Conservation (phyloP, 768 basidiomycete genomes). For the Naganishia randhawae region DNA sequence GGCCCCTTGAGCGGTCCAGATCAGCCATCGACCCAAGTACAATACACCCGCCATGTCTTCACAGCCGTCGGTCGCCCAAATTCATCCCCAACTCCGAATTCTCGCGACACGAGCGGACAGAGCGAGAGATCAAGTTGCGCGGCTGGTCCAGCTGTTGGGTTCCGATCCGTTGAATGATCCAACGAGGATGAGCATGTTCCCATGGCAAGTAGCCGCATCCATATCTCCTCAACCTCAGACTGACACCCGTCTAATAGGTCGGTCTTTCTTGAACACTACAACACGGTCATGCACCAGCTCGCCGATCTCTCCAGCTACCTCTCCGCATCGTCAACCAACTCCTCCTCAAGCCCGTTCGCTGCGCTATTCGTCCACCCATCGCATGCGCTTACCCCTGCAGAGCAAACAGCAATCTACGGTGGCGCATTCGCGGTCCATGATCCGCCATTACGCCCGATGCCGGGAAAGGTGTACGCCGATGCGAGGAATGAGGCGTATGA, state of each 20-base stretch:
- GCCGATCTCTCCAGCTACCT: constrained; percentile 20
- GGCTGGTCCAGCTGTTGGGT: constrained; percentile 3
- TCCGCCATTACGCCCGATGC: constrained; percentile 6
- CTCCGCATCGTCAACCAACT: not conserved
- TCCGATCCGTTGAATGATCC: constrained; percentile 5
- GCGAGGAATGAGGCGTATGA: not conserved
- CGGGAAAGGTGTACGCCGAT: constrained; percentile 4
- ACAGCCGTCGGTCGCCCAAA: not conserved
- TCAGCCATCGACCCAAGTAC: not conserved
- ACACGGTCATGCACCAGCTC: not conserved
- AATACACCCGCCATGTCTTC: not conserved
- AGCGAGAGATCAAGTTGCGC: constrained; percentile 3
- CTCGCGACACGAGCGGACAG: constrained; percentile 1
- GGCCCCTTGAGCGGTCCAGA: not conserved
- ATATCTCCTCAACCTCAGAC: not conserved
- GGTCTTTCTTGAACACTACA: constrained; percentile 1
- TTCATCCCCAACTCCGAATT: constrained; percentile 7
- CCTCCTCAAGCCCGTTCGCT: not conserved
- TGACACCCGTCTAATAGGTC: constrained; percentile 6
- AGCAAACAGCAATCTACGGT: constrained; percentile 22
- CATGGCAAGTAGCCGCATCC: not conserved
- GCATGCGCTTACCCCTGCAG: constrained; percentile 8
- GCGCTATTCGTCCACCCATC: constrained; percentile 20
- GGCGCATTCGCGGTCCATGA: constrained; percentile 6
- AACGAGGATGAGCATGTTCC: constrained; percentile 13